Percentiles rank a stretch among this genome's conserved stretches.
phyloP scores from a whole-genome alignment of 179 eudicot species.

The Silene coronaria region DNA sequence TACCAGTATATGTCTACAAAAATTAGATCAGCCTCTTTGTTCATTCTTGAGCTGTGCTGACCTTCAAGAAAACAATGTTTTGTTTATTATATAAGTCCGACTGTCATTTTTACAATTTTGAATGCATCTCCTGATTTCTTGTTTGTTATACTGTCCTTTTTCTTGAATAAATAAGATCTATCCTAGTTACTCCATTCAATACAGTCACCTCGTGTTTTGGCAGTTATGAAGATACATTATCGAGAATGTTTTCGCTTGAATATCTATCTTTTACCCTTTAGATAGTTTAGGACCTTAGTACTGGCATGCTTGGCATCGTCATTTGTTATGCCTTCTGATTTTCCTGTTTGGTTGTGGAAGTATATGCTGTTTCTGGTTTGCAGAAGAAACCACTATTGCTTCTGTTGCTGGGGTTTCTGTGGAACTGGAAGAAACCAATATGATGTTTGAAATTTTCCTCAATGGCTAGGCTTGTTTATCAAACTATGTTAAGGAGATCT shows the following conservation, averaged over 20 bases:
- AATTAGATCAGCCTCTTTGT: slow-evolving; percentile 11
- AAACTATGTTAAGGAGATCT: neutral
- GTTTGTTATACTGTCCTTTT: neutral
- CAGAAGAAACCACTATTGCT: neutral
- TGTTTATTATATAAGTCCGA: neutral
- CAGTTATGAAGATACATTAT: neutral
- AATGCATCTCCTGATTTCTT: neutral
- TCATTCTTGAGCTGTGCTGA: slow-evolving; percentile 9
- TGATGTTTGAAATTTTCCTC: neutral
- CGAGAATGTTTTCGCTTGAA: too few species aligned
- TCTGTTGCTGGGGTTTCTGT: neutral
- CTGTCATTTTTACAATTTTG: neutral
- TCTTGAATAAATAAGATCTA: neutral
- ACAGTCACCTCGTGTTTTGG: neutral
- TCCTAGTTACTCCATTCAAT: neutral
- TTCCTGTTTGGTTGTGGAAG: neutral
- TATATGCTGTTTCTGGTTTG: neutral
- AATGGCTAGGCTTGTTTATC: neutral
- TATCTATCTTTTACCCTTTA: neutral
- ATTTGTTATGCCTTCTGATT: neutral
- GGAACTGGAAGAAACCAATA: neutral
- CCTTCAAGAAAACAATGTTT: slow-evolving; percentile 7
- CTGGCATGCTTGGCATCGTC: too few species aligned
- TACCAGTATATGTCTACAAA: slow-evolving; percentile 5
- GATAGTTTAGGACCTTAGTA: neutral